Evolutionary conservation across 2,329 filamentous ascomycete genomes (phyloP), one percentile per base, ranked within the genome.

Genomic region (Tolypocladium cylindrosporum): DNA sequence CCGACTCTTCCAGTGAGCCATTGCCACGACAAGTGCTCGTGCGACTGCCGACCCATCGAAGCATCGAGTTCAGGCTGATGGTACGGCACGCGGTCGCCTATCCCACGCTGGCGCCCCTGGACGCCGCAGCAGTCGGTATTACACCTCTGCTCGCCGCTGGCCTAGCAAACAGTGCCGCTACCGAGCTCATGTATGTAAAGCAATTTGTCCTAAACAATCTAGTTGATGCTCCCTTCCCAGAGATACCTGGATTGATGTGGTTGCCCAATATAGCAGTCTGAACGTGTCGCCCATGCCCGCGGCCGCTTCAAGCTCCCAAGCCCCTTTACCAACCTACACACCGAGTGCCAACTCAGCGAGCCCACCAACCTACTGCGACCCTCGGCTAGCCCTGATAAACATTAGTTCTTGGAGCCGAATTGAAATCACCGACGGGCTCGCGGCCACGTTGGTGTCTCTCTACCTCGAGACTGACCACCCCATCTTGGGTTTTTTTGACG

Each of bases 381-480:
- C 43, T 1, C 43, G 43, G 21, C 43, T 48, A 14, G 43, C 19
- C 11, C 43, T 48, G 5, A 24, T 48, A 24, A 27, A 31, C 21
- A 48, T 48, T 24, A 14, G 43, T 21, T 48, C 7, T 24, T 48
- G 43, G 43, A 48, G 19, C 27, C 19, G 11, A 11, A 14, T 48
- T 6, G 10, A 48, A 14, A 21, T 56, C 41, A 48, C 14, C 14
- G 37, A 50, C 45, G 42, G 51, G 14, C 16, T 34, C 14, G 55
- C 55, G 7, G 55, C 55, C 19, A 7, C 16, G 13, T 16, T 56
- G 3, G 53, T 70, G 8, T 69, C 68, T 14, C 55, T 68, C 2
- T 69, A 69, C 31, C 58, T 69, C 9, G 59, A 60, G 55, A 70
- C 66, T 19, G 68, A 71, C 11, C 66, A 71, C 57, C 66, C 67